Percentiles rank a stretch among this genome's conserved stretches.
phyloP scores from a whole-genome alignment of 2,329 filamentous ascomycete genomes.

The Colletotrichum euphorbiae region DNA sequence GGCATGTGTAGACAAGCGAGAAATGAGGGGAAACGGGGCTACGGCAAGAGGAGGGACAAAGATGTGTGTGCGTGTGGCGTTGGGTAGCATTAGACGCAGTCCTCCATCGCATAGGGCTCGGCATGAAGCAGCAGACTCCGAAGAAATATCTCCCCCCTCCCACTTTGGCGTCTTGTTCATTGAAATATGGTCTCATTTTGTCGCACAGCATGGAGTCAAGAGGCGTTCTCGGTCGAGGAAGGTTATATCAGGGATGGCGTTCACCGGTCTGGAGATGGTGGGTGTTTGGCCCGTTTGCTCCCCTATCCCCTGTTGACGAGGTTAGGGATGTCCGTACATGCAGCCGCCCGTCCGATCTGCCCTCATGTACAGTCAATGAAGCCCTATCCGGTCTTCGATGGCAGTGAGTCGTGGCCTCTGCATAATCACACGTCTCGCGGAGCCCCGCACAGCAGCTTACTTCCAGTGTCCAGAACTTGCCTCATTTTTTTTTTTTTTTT shows the following conservation, averaged over 20 bases:
- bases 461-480: no score
- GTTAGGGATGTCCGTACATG: no score
- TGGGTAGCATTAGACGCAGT: slow-evolving; percentile 19
- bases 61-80: neutral
- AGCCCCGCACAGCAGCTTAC: no score
- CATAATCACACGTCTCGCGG: no score
- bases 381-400: no score
- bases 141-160: neutral
- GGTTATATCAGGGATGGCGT: neutral
- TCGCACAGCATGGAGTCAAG: neutral
- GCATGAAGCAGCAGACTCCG: slow-evolving; percentile 9
- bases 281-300: neutral
- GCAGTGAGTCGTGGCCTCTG: no score
- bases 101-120: neutral
- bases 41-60: neutral
- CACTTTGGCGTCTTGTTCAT: neutral
- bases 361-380: no score
- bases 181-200: neutral
- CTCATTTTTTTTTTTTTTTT: no score
- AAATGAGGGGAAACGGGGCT: neutral
- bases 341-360: no score
- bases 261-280: neutral
- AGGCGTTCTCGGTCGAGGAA: neutral
- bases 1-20: slow-evolving; percentile 5
- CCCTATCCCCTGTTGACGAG: no score